Evolutionary conservation across 2,329 filamentous ascomycete species (phyloP).

Genomic region (Orbilia blumenaviensis): DNA sequence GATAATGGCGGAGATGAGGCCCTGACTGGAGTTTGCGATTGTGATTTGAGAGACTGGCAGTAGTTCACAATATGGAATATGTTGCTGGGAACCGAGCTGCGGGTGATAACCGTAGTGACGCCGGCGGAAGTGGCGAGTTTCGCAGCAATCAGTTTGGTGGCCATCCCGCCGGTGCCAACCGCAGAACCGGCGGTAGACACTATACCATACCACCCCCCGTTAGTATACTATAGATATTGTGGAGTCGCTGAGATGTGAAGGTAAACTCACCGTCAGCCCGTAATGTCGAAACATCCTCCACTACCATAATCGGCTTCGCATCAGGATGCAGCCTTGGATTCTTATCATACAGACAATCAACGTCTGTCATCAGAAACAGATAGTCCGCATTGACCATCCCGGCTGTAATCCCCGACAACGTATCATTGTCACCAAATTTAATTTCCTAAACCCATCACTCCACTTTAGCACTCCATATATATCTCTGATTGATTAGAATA

Average conservation of each 20-base stretch:
- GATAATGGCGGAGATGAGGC: conserved; percentile 61
- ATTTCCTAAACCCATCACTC: conserved; percentile 73
- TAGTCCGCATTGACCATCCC: conserved; percentile 98
- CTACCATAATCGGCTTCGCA: conserved; percentile 87
- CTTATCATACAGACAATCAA: conserved; percentile 96
- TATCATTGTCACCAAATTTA: conserved; percentile 99
- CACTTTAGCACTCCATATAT: neutral
- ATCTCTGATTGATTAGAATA: neutral
- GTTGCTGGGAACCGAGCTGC: conserved; percentile 91
- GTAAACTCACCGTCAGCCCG: conserved; percentile 76
- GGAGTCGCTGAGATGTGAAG: neutral
- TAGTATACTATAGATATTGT: conserved; percentile 34
- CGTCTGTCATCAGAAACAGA: conserved; percentile 97
- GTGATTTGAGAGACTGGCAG: conserved; percentile 71
- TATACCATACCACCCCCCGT: conserved; percentile 59
- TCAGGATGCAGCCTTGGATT: conserved; percentile 87
- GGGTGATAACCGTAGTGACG: conserved; percentile 94
- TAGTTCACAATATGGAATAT: conserved; percentile 86
- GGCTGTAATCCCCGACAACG: conserved; percentile 92
- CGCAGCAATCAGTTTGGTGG: conserved; percentile 94
- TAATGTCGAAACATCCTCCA: conserved; percentile 84
- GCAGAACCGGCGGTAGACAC: conserved; percentile 89
- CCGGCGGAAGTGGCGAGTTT: conserved; percentile 91
- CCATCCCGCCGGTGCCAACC: conserved; percentile 94
- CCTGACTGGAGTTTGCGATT: conserved; percentile 55